Conservation (phyloP, 2,329 filamentous ascomycete genomes). For the Colletotrichum australisinense region DNA sequence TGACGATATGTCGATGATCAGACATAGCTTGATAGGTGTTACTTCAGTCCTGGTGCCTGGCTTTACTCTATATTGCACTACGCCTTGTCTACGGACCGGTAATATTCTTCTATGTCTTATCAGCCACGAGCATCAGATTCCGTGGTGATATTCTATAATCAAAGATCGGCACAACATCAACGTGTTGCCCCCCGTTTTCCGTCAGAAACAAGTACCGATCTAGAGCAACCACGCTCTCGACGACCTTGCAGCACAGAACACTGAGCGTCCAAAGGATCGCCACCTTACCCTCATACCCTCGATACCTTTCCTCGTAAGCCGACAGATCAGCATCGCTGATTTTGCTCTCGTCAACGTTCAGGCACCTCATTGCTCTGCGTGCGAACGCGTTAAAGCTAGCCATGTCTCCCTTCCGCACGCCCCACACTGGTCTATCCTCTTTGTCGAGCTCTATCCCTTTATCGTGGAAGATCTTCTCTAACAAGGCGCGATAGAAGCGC, state of each 20-base stretch:
- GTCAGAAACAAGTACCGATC: constrained; percentile 46
- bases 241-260: constrained; percentile 45
- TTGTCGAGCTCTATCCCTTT: constrained; percentile 36
- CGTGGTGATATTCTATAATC: constrained; percentile 8
- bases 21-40: accelerated
- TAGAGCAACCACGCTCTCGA: constrained; percentile 46
- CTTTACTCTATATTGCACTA: too few species aligned
- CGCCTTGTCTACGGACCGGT: too few species aligned
- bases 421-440: constrained; percentile 41
- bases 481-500: constrained; percentile 42
- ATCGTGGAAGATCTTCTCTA: constrained; percentile 44
- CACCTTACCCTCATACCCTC: constrained; percentile 39
- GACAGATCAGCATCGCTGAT: constrained; percentile 39
- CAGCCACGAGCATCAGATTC: constrained; percentile 28
- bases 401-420: constrained; percentile 44
- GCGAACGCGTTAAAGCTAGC: constrained; percentile 42
- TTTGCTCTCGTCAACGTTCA: constrained; percentile 34
- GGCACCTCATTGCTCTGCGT: constrained; percentile 40
- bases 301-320: constrained; percentile 41
- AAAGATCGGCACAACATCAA: constrained; percentile 39
- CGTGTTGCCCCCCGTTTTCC: constrained; percentile 37
- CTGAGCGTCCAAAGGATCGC: constrained; percentile 47
- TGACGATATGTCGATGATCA: too few species aligned
- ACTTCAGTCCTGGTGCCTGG: too few species aligned
- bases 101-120: not conserved